A percentile compares a stretch with the other conserved stretches of the same genome.
Conservation (phyloP, 2,329 filamentous ascomycete species). For the Endoconidiophora laricicola region DNA sequence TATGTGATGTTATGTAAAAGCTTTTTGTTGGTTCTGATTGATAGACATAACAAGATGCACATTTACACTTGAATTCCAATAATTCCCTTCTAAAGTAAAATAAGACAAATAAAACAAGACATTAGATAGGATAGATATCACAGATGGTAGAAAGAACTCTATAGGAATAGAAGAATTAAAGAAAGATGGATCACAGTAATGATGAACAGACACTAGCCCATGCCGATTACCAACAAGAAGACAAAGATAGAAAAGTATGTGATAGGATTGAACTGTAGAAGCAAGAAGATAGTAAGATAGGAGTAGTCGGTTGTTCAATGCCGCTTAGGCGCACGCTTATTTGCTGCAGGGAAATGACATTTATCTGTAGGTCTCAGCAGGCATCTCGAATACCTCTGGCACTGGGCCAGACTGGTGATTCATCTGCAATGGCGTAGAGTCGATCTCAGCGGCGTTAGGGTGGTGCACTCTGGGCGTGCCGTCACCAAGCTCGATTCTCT, state of each 20-base stretch:
- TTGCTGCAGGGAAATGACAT: neutral
- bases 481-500: conserved; percentile 19
- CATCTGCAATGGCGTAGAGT: conserved; percentile 16
- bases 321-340: no score
- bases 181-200: neutral
- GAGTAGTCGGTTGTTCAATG: no score
- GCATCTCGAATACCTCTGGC: conserved; percentile 26
- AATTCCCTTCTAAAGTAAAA: neutral
- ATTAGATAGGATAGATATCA: neutral
- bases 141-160: no score
- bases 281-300: no score
- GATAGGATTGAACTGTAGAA: no score
- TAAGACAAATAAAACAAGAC: neutral
- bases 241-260: no score
- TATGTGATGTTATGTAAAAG: neutral
- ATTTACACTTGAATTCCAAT: no score
- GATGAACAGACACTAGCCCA: neutral
- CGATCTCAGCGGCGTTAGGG: conserved; percentile 24
- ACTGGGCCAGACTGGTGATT: conserved; percentile 20
- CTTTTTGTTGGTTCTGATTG: no score
- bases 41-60: no score
- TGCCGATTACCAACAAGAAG: no score
- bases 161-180: neutral
- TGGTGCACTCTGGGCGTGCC: conserved; percentile 21
- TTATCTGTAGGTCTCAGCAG: conserved; percentile 21